Evolutionary conservation across 179 eudicot species (phyloP).

Genomic region (Silene vulgaris): DNA sequence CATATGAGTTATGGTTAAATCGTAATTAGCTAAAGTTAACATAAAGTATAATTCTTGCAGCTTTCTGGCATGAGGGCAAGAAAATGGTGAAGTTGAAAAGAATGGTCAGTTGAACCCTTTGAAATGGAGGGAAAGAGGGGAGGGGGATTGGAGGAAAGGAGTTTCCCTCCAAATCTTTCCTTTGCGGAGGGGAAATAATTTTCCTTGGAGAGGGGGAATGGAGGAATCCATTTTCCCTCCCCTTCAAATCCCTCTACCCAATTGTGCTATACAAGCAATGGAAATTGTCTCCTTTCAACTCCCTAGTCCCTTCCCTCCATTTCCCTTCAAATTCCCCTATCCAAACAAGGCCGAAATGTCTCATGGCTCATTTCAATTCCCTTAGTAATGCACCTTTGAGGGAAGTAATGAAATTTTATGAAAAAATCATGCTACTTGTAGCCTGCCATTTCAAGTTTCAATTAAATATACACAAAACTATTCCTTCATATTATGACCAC

Average conservation of each 20-base stretch:
- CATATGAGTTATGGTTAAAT: background rate
- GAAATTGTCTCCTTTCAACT: no score
- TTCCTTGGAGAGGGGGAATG: no score
- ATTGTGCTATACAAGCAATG: no score
- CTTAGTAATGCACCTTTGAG: background rate
- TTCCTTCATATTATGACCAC: background rate
- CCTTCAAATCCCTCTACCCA: no score
- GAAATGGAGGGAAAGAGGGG: no score
- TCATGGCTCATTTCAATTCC: background rate
- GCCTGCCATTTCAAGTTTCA: background rate
- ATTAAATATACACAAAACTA: background rate
- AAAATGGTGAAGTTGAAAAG: background rate
- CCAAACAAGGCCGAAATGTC: background rate
- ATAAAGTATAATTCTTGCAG: background rate
- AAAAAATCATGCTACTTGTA: background rate
- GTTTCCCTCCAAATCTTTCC: no score
- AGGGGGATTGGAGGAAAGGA: no score
- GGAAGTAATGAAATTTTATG: background rate
- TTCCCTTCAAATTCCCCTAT: no score
- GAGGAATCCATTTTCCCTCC: no score
- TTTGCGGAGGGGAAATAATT: no score
- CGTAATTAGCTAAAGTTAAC: conserved; percentile 2
- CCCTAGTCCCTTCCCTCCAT: no score
- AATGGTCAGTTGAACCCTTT: background rate
- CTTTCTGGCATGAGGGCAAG: background rate